Conservation (phyloP, 345 rosid species). For the Salix caprea region DNA sequence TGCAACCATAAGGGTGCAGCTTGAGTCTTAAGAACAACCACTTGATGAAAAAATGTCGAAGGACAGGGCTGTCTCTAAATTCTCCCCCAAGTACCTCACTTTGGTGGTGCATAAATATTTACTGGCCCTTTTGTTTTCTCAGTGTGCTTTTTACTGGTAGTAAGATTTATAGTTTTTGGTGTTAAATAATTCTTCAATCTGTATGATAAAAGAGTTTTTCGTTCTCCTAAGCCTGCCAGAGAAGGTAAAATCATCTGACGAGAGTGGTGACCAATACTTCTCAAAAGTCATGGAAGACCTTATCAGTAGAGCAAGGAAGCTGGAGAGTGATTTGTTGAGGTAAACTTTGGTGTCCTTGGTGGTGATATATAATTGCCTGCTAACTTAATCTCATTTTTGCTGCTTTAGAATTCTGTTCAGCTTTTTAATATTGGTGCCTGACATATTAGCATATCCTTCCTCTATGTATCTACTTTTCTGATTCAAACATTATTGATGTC, state of each 20-base stretch:
- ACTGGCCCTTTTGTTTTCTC: background rate
- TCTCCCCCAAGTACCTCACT: background rate
- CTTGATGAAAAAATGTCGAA: background rate
- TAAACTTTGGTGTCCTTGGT: slow-evolving; percentile 16
- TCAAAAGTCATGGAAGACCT: slow-evolving; percentile 55
- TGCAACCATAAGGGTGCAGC: background rate
- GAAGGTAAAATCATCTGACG: slow-evolving; percentile 32
- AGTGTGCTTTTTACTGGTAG: background rate
- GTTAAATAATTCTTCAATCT: background rate
- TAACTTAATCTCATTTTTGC: background rate
- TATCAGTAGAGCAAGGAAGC: slow-evolving; percentile 40
- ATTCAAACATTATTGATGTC: background rate
- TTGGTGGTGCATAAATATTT: background rate
- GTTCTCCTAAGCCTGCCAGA: slow-evolving; percentile 39
- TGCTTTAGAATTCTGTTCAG: background rate
- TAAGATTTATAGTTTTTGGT: slow-evolving; percentile 3
- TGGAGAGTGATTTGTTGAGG: slow-evolving; percentile 63
- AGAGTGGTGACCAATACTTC: slow-evolving; percentile 41
- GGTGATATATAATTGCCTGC: background rate
- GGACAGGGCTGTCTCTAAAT: background rate
- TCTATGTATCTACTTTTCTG: background rate
- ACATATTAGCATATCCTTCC: background rate
- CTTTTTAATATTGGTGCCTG: background rate
- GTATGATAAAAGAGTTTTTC: background rate
- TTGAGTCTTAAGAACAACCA: background rate